Percentiles rank a stretch among this genome's conserved stretches.
Evolutionary conservation across 1,284 basidiomycete species (phyloP).

Genomic region (Neolentinus lepideus): DNA sequence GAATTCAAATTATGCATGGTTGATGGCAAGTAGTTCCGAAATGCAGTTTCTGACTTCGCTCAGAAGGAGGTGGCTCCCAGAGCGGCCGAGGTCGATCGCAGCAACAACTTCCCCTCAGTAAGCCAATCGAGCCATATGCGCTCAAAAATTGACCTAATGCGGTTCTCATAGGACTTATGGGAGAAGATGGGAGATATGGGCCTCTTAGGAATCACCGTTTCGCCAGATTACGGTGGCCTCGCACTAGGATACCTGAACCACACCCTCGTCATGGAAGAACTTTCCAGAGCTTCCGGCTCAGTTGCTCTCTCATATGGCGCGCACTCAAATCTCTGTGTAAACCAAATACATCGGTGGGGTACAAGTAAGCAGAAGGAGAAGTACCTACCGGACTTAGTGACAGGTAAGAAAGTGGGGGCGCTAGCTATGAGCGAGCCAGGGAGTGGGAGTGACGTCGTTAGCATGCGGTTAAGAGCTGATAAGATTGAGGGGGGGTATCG

Average conservation of each 20-base stretch:
- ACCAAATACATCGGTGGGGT: constrained; percentile 87
- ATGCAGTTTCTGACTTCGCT: constrained; percentile 73
- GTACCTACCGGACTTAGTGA: constrained; percentile 81
- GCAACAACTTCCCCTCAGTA: constrained; percentile 73
- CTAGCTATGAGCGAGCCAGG: constrained; percentile 94
- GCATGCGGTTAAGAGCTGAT: constrained; percentile 80
- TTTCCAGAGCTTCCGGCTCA: constrained; percentile 85
- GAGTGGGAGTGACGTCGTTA: constrained; percentile 88
- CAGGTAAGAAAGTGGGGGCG: constrained; percentile 81
- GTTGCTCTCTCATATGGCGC: constrained; percentile 92
- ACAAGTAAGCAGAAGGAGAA: constrained; percentile 81
- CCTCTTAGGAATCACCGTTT: constrained; percentile 77
- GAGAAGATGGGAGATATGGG: constrained; percentile 86
- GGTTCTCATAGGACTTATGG: constrained; percentile 67
- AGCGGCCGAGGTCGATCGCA: constrained; percentile 79
- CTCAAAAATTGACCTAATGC: neutral
- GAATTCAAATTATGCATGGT: neutral
- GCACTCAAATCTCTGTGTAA: constrained; percentile 88
- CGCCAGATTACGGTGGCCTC: constrained; percentile 74
- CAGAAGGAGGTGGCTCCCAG: constrained; percentile 75
- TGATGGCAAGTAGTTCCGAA: constrained; percentile 56
- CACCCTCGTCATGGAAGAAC: constrained; percentile 88
- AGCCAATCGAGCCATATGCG: constrained; percentile 16
- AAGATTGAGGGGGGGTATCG: constrained; percentile 71
- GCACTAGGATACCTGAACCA: constrained; percentile 83